Percentiles rank a stretch among this genome's conserved stretches.
These are phyloP conservation scores for Hymenoscyphus fraxineus DNA, from an alignment of 2,329 filamentous ascomycete species.

Conservation along the genomic window DNA sequence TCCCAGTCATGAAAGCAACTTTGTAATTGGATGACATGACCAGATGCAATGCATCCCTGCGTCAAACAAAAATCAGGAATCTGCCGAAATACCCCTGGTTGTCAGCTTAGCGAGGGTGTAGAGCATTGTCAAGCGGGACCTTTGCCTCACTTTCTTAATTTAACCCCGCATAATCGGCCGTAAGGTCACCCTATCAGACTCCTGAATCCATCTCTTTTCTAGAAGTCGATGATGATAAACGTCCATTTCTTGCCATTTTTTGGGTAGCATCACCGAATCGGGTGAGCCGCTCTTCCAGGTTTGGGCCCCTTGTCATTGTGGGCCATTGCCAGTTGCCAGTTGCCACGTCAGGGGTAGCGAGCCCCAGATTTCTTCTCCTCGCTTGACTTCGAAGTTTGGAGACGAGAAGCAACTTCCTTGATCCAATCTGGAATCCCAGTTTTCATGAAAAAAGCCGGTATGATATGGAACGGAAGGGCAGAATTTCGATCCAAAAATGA, in stretches of 20 bases:
- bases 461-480: no score
- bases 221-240: conserved; percentile 1
- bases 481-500: no score
- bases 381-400: neutral
- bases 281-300: neutral
- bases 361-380: neutral
- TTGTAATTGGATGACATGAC: neutral
- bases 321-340: neutral
- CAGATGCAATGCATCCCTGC: conserved; percentile 3
- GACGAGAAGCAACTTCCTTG: conserved; percentile 1
- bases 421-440: neutral
- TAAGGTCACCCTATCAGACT: neutral
- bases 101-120: neutral
- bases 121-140: neutral
- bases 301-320: neutral
- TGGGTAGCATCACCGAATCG: neutral
- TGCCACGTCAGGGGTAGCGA: conserved; percentile 1
- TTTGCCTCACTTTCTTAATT: neutral
- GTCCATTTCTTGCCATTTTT: neutral
- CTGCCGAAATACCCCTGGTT: neutral
- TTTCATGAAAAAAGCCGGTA: no score
- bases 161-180: neutral
- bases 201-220: neutral
- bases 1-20: neutral
- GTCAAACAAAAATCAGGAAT: neutral